Evolutionary conservation across 805 yeast species (phyloP), one percentile per base, ranked within the genome.

Genomic region (Diddensiella transvaalensis): DNA sequence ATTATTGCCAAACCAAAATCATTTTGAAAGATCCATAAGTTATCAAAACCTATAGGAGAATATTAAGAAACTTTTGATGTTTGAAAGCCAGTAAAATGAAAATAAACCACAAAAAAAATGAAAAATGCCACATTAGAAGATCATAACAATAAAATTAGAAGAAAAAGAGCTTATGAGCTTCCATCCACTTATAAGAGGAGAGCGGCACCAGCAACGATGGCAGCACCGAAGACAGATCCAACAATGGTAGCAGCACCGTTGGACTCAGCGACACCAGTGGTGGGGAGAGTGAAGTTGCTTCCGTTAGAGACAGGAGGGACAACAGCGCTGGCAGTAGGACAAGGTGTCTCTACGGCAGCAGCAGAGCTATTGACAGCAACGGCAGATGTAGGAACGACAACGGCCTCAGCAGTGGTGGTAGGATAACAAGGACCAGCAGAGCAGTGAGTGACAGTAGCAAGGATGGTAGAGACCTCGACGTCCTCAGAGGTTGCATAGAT

Each of bases 151-250:
- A 38, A 15, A 38, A 15, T 17, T 38, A 15, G 19, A 8, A 38
- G 22, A 18, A n/a, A n/a, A n/a, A n/a, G n/a, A 17, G 17, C 22
- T 21, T 38, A 10, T 10, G 41, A 15, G 24, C 22, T 40, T 18
- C n/a, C n/a, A n/a, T n/a, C n/a, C n/a, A n/a, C 43, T 53, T 53
- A 53, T 24, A 53, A 36, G 33, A 58, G 44, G 22, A 58, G 48
- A 48, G 58, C 62, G 44, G 53, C 63, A 43, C 52, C 64, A 29
- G 53, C 61, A 38, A 51, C 50, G 41, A 56, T 57, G 42, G 50
- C 58, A 37, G 54, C 52, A 42, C 52, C 65, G 41, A 47, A 46
- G 30, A 46, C 42, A 21, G 54, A 48, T 10, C 49, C 39, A 30
- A 35, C 47, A 35, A 18, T 38, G 44, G 47, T 24, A 44, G 58